These are phyloP conservation scores for Penicillium sp. DNA, from an alignment of 2,329 filamentous ascomycete genomes.

Conservation along the genomic window DNA sequence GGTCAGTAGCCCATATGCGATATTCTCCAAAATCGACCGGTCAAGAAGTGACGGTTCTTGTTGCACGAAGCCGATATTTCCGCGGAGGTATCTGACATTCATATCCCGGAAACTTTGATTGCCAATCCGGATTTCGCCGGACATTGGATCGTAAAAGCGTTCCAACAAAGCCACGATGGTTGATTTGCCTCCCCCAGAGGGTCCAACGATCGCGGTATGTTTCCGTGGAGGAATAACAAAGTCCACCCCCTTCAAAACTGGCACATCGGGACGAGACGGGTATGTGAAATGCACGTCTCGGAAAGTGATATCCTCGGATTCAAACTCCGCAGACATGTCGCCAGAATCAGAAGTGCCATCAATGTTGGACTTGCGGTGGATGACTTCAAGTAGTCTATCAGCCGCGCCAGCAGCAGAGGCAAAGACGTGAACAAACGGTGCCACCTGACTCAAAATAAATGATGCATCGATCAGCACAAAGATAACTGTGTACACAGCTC, in stretches of 20 bases:
- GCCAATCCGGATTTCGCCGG: constrained; percentile 35
- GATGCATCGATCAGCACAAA: constrained; percentile 39
- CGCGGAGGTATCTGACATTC: constrained; percentile 38
- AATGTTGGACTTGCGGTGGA: constrained; percentile 54
- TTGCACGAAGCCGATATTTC: constrained; percentile 47
- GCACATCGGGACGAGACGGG: constrained; percentile 39
- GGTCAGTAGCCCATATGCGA: constrained; percentile 60
- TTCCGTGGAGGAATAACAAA: constrained; percentile 38
- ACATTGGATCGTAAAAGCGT: constrained; percentile 40
- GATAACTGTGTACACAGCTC: constrained; percentile 41
- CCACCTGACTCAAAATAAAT: constrained; percentile 41
- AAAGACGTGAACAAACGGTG: constrained; percentile 50
- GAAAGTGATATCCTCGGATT: constrained; percentile 30
- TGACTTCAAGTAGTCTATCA: constrained; percentile 59
- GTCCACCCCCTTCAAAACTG: constrained; percentile 36
- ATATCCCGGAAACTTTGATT: constrained; percentile 31
- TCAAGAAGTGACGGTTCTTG: constrained; percentile 56
- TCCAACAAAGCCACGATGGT: constrained; percentile 44
- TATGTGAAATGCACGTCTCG: constrained; percentile 41
- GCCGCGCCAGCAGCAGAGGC: constrained; percentile 55
- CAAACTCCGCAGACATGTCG: constrained; percentile 23
- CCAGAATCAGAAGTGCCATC: constrained; percentile 39
- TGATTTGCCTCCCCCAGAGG: constrained; percentile 57
- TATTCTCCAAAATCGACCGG: constrained; percentile 56
- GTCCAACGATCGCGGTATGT: constrained; percentile 51